Base-by-base conservation (phyloP, 768 basidiomycete species). In the Dioszegia crocea region DNA sequence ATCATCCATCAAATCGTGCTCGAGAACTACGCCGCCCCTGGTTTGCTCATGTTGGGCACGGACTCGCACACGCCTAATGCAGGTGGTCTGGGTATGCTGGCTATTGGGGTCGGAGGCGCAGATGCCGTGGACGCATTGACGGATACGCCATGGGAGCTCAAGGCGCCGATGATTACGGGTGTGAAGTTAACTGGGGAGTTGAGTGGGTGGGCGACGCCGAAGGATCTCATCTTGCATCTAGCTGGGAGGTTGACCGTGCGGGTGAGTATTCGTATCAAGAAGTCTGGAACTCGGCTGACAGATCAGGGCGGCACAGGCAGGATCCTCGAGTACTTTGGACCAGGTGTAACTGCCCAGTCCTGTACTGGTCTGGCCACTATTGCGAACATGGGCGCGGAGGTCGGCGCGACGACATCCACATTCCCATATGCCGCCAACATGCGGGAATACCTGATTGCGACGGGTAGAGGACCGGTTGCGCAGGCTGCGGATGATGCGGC, bases 11-110 rank as follows among this genome's bases (percentile, higher is more conserved):
- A 98, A 74, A 96, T 98, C 59, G 94, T 99, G 3, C 82, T 99
- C 57, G 94, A 99, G 78, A 94, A 94, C 69, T 97, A 97, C 74
- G 92, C 93, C 27, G 91, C 92, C 45, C 92, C 91, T 5, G 92
- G 91, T 61, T 87, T 91, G 83, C 81, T 93, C 27, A 92, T 94
- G 91, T 64, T 79, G 44, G 79, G 79, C 57, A 63, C 76, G 85
- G 94, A 98, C 77, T 93, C 90, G 23, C 96, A 99, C 77, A 98
- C 96, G 1, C 96, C 96, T 0, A 98, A 99, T 75, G 96, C 96
- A 51, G 92, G 94, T 56, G 96, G 96, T 27, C 84, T 99, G 50
- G 94, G 96, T 11, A 83, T 92, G 82, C 83, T 99, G 60, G 96
- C 96, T 4, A 96, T 98, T 54, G 96, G 96, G 51, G 94, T 99